Evolutionary conservation across 129 eudicot genomes (phyloP), one percentile per base, ranked within the genome.

Genomic region (Dittrichia graveolens): DNA sequence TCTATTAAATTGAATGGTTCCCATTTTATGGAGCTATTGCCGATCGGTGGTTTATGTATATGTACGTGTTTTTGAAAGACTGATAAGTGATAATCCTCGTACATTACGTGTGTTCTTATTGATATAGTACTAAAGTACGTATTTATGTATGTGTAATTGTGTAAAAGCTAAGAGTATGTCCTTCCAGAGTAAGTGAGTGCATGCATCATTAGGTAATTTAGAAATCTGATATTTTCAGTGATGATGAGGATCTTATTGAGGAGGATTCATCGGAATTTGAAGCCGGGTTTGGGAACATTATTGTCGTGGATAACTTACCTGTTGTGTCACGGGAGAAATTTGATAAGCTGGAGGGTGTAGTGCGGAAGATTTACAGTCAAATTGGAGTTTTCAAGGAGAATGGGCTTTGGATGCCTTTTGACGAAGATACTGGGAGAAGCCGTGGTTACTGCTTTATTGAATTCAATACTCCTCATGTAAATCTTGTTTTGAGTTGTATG

Each of bases 331-430:
- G 24, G 39, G 97, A 91, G 81, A 91, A 88, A 41, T 91, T 78
- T 49, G 95, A 88, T 48, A 91, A 88, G 75, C 75, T 91, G 49
- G 92, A 85, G 70, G 86, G 83, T 0, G 97, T 91, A 0, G 64
- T 91, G 8, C 70, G 85, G 15, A 91, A 91, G 78, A 88, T 91
- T 35, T 91, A 79, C 72, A 71, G 90, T 37, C 95, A 87, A 59
- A 85, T 88, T 19, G 97, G 95, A 18, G 82, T 64, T 11, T 85
- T 91, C 46, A 85, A 85, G 68, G 96, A 87, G 71, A 84, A 80
- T 80, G 95, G 95, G 1, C 81, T 91, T 1, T 88, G 85, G 95
- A 91, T 91, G 95, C 95, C 97, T n/a, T 76, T 83, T 6, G 95
- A 91, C 41, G 78, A 88, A 15, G 73, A 77, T 5, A 74, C 86